Percentiles rank a stretch among this genome's conserved stretches.
phyloP scores from a whole-genome alignment of 331 rosid species.

The Quercus lobata region DNA sequence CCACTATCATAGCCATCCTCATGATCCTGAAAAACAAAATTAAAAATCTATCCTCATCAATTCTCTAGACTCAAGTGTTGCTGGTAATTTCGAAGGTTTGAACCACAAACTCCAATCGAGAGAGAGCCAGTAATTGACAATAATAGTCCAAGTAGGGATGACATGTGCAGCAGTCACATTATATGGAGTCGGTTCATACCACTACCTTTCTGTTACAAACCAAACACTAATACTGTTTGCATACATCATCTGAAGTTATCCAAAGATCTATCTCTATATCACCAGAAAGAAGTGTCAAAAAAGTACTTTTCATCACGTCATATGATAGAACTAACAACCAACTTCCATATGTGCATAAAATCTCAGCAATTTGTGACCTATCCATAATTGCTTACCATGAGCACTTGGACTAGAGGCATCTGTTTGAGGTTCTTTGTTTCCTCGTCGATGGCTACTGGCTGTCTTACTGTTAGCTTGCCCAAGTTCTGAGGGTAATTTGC shows the following conservation, averaged over 20 bases:
- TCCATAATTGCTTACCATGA: constrained; percentile 34
- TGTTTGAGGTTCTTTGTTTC: constrained; percentile 26
- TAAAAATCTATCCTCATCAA: not conserved
- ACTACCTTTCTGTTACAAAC: not conserved
- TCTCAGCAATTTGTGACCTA: constrained; percentile 9
- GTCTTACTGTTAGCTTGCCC: constrained; percentile 29
- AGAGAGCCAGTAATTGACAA: not conserved
- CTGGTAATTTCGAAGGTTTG: not conserved
- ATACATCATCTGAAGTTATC: not conserved
- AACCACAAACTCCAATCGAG: not conserved
- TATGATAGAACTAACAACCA: not conserved
- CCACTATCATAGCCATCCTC: not conserved
- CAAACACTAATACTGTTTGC: not conserved
- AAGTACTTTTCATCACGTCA: not conserved
- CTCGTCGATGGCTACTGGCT: constrained; percentile 15
- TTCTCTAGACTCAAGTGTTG: not conserved
- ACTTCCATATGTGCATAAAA: not conserved
- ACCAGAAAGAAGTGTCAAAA: not conserved
- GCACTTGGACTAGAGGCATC: constrained; percentile 22
- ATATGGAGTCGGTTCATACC: not conserved
- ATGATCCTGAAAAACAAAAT: not conserved
- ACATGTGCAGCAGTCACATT: not conserved
- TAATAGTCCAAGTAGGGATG: not conserved
- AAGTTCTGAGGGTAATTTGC: constrained; percentile 20
- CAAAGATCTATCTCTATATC: not conserved